A percentile compares a stretch with the other conserved stretches of the same genome.
Evolutionary conservation across 257 asterid genomes (phyloP).

Genomic region (Ocimum tenuiflorum): DNA sequence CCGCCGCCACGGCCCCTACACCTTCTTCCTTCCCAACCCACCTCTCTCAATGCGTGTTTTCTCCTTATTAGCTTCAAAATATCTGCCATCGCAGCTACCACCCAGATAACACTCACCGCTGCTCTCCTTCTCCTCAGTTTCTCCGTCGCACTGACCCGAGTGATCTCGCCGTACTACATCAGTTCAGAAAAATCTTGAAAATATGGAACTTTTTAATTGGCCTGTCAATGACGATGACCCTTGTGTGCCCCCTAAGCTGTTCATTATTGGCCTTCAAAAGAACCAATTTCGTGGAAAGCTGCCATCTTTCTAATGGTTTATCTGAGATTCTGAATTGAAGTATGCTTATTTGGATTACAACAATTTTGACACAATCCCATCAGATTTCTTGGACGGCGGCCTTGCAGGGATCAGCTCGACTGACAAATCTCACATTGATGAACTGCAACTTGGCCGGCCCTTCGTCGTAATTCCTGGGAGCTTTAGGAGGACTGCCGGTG

Average conservation of each 20-base stretch:
- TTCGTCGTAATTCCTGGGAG: slow-evolving; percentile 66
- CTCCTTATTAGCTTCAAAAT: slow-evolving; percentile 19
- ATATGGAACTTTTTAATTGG: slow-evolving; percentile 70
- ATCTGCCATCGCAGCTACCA: slow-evolving; percentile 36
- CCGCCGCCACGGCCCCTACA: too few relatives aligned
- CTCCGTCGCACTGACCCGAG: slow-evolving; percentile 54
- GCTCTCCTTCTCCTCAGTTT: slow-evolving; percentile 24
- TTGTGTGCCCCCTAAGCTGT: slow-evolving; percentile 64
- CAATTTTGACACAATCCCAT: slow-evolving; percentile 60
- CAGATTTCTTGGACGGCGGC: slow-evolving; percentile 57
- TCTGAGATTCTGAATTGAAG: slow-evolving; percentile 45
- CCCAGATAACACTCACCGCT: slow-evolving; percentile 19
- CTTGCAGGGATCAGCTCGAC: slow-evolving; percentile 52
- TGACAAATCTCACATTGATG: slow-evolving; percentile 58
- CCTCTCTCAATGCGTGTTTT: slow-evolving; percentile 27
- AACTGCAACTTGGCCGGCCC: slow-evolving; percentile 60
- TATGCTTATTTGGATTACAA: slow-evolving; percentile 75
- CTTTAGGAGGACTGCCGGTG: too few relatives aligned
- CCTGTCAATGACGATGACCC: slow-evolving; percentile 64
- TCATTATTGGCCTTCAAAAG: slow-evolving; percentile 62
- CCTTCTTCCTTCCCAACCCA: too few relatives aligned
- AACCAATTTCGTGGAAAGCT: slow-evolving; percentile 59
- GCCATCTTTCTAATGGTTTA: slow-evolving; percentile 71
- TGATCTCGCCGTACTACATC: slow-evolving; percentile 54
- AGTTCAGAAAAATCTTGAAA: slow-evolving; percentile 56